Percentiles rank a stretch among this genome's conserved stretches.
Evolutionary conservation across 225 moss, liverwort and hornwort species (phyloP).

Genomic region (Bryoerythrophyllum caledonicum): DNA sequence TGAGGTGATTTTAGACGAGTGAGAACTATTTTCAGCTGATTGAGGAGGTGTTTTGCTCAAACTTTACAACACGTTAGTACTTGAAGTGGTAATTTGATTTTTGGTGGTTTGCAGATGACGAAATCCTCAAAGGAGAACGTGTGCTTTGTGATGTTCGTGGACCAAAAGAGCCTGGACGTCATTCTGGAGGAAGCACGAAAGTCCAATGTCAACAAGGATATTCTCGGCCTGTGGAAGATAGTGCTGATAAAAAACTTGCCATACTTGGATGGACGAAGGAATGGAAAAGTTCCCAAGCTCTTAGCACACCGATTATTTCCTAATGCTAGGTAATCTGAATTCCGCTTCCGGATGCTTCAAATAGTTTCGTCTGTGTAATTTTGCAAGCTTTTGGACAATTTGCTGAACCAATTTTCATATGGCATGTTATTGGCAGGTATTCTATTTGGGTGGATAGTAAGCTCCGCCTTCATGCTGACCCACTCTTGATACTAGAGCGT

Average conservation of each 20-base stretch:
- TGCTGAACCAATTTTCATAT: not conserved
- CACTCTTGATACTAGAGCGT: conserved; percentile 79
- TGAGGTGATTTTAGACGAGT: too few relatives aligned
- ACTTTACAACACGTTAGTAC: not conserved
- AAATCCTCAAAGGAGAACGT: conserved; percentile 71
- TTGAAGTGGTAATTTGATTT: conserved; percentile 10
- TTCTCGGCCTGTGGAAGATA: conserved; percentile 83
- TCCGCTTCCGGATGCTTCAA: too few relatives aligned
- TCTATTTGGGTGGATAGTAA: conserved; percentile 98
- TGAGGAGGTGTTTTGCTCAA: too few relatives aligned
- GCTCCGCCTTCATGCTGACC: conserved; percentile 83
- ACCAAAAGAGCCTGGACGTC: conserved; percentile 80
- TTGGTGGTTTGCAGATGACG: conserved; percentile 59
- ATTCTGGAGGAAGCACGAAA: conserved; percentile 64
- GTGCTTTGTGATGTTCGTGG: conserved; percentile 98
- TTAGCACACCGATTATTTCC: conserved; percentile 91
- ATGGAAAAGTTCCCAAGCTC: conserved; percentile 95
- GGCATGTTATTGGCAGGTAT: conserved; percentile 51
- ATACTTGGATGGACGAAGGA: conserved; percentile 77
- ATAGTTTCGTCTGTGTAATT: too few relatives aligned
- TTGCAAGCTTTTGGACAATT: not conserved
- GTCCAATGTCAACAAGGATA: conserved; percentile 67
- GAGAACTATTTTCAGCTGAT: too few relatives aligned
- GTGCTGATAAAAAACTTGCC: conserved; percentile 75
- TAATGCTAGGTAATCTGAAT: conserved; percentile 55